phyloP scores from a whole-genome alignment of 23 red algal species.

The Gracilaria gracilis region DNA sequence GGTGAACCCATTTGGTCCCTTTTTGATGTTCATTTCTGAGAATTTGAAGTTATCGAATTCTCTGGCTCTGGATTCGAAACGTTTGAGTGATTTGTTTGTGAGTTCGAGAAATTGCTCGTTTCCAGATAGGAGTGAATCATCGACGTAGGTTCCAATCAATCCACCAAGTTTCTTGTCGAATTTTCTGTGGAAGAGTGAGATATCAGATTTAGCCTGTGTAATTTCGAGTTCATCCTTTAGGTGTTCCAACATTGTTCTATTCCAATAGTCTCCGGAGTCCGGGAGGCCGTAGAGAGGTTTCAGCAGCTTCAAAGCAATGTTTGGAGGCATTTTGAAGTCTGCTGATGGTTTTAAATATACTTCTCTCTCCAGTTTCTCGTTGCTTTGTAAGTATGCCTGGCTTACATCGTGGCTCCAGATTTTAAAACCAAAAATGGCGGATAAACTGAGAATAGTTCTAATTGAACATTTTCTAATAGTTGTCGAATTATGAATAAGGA shows the following conservation, averaged over 20 bases:
- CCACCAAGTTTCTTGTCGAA: background rate
- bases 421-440: background rate
- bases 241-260: background rate
- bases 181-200: background rate
- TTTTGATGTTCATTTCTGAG: background rate
- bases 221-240: background rate
- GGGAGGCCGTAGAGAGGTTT: slow-evolving; percentile 8
- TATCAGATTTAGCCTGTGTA: background rate
- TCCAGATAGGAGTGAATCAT: slow-evolving; percentile 2
- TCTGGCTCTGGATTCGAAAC: background rate
- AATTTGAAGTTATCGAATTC: slow-evolving; percentile 2
- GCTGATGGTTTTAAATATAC: slow-evolving; percentile 7
- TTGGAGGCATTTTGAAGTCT: background rate
- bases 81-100: background rate
- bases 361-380: background rate
- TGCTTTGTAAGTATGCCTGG: slow-evolving; percentile 17
- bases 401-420: slow-evolving; percentile 12
- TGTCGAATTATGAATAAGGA: background rate
- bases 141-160: background rate
- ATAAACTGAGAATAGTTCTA: slow-evolving; percentile 7
- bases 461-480: background rate
- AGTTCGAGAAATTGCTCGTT: background rate
- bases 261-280: background rate
- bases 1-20: background rate
- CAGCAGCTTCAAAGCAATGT: too few species aligned